phyloP scores from a whole-genome alignment of 78 protist genomes.

The Dictyostelium intermedium region DNA sequence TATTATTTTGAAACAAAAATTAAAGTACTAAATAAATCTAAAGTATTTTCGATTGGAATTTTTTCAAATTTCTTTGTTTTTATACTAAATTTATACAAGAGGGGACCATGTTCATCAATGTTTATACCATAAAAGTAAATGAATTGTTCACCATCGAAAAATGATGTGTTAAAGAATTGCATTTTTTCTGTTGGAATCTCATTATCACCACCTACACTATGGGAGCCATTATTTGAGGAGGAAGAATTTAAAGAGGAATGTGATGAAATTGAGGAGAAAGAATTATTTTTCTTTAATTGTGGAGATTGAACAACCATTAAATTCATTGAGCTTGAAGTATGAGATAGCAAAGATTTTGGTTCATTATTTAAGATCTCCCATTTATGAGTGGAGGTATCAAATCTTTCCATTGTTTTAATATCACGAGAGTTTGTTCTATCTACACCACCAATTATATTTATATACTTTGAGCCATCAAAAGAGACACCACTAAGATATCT shows the following conservation, averaged over 20 bases:
- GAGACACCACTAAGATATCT: slow-evolving; percentile 55
- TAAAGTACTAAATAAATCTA: slow-evolving; percentile 33
- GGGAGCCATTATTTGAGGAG: neutral
- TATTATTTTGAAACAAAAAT: slow-evolving; percentile 51
- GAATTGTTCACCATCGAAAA: slow-evolving; percentile 58
- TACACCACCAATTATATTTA: slow-evolving; percentile 44
- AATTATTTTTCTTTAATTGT: neutral
- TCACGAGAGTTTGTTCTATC: slow-evolving; percentile 34
- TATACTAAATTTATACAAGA: slow-evolving; percentile 32
- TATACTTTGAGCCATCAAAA: slow-evolving; percentile 43
- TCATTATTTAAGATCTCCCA: slow-evolving; percentile 9
- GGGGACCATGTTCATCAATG: slow-evolving; percentile 42
- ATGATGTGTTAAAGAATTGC: slow-evolving; percentile 27
- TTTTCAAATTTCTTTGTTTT: slow-evolving; percentile 42
- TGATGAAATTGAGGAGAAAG: neutral
- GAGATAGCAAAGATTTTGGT: neutral
- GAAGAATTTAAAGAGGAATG: neutral
- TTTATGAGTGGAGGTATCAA: slow-evolving; percentile 2
- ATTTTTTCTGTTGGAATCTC: slow-evolving; percentile 17
- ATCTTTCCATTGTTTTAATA: slow-evolving; percentile 21
- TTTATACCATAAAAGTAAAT: slow-evolving; percentile 45
- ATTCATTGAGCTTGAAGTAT: neutral
- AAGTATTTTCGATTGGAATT: slow-evolving; percentile 1
- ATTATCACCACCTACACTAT: neutral
- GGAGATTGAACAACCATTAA: neutral